These are phyloP conservation scores for Salix exigua DNA, from an alignment of 345 rosid species.

Conservation along the genomic window DNA sequence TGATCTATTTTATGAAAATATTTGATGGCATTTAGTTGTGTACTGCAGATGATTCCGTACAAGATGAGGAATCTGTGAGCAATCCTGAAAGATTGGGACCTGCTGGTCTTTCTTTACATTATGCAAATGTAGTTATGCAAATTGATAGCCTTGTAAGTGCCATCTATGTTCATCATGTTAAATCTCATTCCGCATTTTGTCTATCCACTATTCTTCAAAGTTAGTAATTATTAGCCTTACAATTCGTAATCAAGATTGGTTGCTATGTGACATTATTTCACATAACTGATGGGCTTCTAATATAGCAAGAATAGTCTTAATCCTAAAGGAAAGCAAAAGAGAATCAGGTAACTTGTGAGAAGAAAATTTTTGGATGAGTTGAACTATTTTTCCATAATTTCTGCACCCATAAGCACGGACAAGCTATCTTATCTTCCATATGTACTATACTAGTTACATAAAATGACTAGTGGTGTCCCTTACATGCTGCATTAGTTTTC, in stretches of 20 bases:
- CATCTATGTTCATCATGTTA: neutral
- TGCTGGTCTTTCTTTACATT: conserved; percentile 82
- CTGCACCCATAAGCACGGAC: neutral
- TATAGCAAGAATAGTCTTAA: neutral
- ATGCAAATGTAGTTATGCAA: conserved; percentile 70
- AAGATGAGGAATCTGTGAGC: conserved; percentile 1
- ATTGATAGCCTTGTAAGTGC: conserved; percentile 74
- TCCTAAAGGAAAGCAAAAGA: neutral
- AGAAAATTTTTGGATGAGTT: neutral
- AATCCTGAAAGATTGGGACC: conserved; percentile 53
- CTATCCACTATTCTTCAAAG: neutral
- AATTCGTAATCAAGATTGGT: neutral
- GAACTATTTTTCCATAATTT: neutral
- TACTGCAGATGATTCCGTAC: conserved; percentile 13
- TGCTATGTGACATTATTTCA: neutral
- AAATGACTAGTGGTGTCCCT: neutral
- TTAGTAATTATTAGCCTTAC: neutral
- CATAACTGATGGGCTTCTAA: neutral
- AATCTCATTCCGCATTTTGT: neutral
- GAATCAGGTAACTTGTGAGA: neutral
- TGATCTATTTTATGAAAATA: neutral
- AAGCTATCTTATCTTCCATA: neutral
- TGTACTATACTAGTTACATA: neutral
- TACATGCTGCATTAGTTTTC: neutral
- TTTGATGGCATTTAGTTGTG: neutral